Evolutionary conservation across 2,329 filamentous ascomycete genomes (phyloP), one percentile per base, ranked within the genome.

Genomic region (Zymoseptoria tritici): DNA sequence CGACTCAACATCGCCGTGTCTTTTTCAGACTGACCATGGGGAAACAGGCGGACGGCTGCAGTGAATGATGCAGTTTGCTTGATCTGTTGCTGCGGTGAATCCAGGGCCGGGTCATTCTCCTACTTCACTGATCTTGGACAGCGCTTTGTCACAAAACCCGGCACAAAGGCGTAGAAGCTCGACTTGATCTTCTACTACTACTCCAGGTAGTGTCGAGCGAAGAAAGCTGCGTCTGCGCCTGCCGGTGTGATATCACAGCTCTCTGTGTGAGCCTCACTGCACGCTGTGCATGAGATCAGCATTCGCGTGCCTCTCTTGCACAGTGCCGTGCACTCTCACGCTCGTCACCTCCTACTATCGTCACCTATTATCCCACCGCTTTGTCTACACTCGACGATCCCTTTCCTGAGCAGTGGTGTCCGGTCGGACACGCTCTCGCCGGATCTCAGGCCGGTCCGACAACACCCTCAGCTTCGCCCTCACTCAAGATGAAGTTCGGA

Each of bases 401-500:
- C n/a, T 19, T 22, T 53, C 22, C 24, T 29, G 8, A 29, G 29
- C 5, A 52, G 11, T 26, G 11, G n/a, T 53, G n/a, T n/a, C 20
- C 22, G 4, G 22, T n/a, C 13, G 52, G 36, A 46, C 13, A 46
- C 36, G 36, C 36, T 46, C 36, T 46, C 36, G 36, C 16, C 36
- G 36, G 29, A 24, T 16, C 54, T n/a, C 42, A 31, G 19, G 57
- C 50, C 54, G 54, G 19, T 26, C 46, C 54, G 29, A 29, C 52
- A 7, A 21, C 50, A 9, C 52, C 7, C 16, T 26, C 7, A 29
- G 52, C 22, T 29, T 22, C 29, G n/a, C 9, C 21, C 22, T 42
- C 49, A n/a, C 13, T 46, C 13, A 63, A 60, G 53, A 66, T 66
- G 64, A 66, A 79, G 69, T 80, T 80, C 65, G 79, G 77, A 6